Evolutionary conservation across 1,284 basidiomycete genomes (phyloP).

Genomic region (Entoloma clypeatum): DNA sequence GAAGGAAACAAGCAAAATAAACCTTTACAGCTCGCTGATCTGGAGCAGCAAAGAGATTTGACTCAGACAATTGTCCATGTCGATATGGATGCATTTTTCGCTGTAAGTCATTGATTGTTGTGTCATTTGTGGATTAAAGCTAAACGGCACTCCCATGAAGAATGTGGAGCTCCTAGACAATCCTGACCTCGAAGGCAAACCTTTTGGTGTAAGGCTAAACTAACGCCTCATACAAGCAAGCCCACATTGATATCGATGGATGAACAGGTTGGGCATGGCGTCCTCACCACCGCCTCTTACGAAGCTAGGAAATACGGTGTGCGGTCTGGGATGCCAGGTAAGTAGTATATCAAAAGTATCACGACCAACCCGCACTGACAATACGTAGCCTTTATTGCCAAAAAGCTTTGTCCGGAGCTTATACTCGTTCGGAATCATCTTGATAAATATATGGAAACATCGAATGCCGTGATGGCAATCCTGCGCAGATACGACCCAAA

Average conservation of each 20-base stretch:
- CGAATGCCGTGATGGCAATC: conserved; percentile 62
- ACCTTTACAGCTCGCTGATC: conserved; percentile 56
- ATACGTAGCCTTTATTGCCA: conserved; percentile 75
- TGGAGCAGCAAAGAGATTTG: conserved; percentile 79
- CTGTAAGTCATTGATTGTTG: conserved; percentile 27
- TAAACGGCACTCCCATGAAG: conserved; percentile 35
- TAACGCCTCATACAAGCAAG: background rate
- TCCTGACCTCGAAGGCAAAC: conserved; percentile 76
- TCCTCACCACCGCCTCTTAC: conserved; percentile 86
- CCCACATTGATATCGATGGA: conserved; percentile 5
- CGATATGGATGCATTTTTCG: conserved; percentile 76
- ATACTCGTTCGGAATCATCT: conserved; percentile 68
- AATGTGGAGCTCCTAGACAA: conserved; percentile 79
- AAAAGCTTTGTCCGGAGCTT: conserved; percentile 92
- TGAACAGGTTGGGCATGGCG: conserved; percentile 66
- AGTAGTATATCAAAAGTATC: conserved; percentile 16
- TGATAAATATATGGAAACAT: conserved; percentile 70
- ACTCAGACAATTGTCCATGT: conserved; percentile 83
- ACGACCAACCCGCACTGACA: conserved; percentile 5
- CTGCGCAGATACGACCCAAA: conserved; percentile 78
- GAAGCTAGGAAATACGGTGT: conserved; percentile 88
- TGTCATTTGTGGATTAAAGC: background rate
- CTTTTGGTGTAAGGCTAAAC: conserved; percentile 71
- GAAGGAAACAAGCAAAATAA: conserved; percentile 2
- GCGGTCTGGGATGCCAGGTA: conserved; percentile 85